Evolutionary conservation across 108 stramenopile genomes (phyloP).

Genomic region (Skeletonema tropicum): DNA sequence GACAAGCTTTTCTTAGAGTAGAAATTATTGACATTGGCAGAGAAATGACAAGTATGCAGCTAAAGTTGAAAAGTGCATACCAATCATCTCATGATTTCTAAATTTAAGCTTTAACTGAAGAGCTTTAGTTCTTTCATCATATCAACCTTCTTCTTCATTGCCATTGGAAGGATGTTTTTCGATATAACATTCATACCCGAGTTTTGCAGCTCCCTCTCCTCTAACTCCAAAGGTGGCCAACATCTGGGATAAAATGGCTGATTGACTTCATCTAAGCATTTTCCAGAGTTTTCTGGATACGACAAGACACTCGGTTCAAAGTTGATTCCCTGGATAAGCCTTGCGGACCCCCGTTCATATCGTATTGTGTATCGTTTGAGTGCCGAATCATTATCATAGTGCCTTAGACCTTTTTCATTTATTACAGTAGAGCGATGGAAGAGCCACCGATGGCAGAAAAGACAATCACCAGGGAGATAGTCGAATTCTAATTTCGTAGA

Average conservation of each 20-base stretch:
- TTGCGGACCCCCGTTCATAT: conserved; percentile 35
- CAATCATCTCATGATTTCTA: no score
- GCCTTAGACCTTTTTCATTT: no score
- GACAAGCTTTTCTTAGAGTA: no score
- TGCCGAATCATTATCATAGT: no score
- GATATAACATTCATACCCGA: neutral
- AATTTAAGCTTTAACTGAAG: no score
- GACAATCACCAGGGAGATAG: conserved; percentile 24
- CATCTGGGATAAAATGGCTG: conserved; percentile 22
- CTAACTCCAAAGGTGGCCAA: conserved; percentile 13
- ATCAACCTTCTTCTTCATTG: conserved; percentile 3
- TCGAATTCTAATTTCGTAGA: conserved; percentile 26
- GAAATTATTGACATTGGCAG: no score
- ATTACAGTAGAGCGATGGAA: no score
- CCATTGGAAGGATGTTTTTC: conserved; percentile 1
- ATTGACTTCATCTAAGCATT: conserved; percentile 31
- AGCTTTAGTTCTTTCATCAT: conserved; percentile 3
- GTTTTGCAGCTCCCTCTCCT: neutral
- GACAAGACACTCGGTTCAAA: conserved; percentile 20
- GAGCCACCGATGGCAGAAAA: conserved; percentile 39
- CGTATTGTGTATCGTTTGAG: conserved; percentile 42
- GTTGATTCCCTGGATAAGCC: conserved; percentile 21
- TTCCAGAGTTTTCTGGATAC: conserved; percentile 22
- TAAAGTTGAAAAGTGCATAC: no score
- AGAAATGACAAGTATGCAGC: no score